Evolutionary conservation across 73 alveolate species (phyloP).

Genomic region (Diophrys sp.): DNA sequence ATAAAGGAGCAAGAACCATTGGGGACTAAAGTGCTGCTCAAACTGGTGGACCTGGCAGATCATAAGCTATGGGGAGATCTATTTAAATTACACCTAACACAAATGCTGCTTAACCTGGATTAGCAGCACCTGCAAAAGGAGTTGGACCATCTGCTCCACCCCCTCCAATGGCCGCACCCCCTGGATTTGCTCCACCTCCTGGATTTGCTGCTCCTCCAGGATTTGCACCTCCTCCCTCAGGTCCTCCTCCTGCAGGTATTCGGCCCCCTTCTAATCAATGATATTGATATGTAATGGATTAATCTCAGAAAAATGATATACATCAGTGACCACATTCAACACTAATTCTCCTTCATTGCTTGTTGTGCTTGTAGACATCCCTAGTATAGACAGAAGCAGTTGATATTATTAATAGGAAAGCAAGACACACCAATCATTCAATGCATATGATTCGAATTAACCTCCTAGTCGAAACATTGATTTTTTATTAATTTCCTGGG

Average conservation of each 20-base stretch:
- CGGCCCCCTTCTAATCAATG: constrained; percentile 5
- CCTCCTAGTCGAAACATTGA: no score
- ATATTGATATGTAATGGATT: no score
- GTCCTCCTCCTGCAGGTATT: constrained; percentile 32
- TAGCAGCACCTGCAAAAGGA: constrained; percentile 79
- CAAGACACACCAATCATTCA: no score
- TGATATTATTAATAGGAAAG: no score
- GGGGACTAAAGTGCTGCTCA: constrained; percentile 57
- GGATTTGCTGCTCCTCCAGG: constrained; percentile 17
- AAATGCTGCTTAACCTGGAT: constrained; percentile 52
- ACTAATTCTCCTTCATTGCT: no score
- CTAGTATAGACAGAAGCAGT: no score
- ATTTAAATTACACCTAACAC: constrained; percentile 66
- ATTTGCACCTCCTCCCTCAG: constrained; percentile 42
- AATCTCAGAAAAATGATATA: no score
- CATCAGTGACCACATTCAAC: no score
- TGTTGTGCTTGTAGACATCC: no score
- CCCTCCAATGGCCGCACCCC: constrained; percentile 34
- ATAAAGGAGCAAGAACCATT: constrained; percentile 82
- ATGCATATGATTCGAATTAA: no score
- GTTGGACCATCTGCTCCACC: constrained; percentile 67
- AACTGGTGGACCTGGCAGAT: constrained; percentile 63
- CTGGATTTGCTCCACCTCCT: constrained; percentile 35
- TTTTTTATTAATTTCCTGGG: no score
- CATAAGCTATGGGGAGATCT: constrained; percentile 64